phyloP scores from a whole-genome alignment of 345 rosid species.

The Rhodomyrtus tomentosa region DNA sequence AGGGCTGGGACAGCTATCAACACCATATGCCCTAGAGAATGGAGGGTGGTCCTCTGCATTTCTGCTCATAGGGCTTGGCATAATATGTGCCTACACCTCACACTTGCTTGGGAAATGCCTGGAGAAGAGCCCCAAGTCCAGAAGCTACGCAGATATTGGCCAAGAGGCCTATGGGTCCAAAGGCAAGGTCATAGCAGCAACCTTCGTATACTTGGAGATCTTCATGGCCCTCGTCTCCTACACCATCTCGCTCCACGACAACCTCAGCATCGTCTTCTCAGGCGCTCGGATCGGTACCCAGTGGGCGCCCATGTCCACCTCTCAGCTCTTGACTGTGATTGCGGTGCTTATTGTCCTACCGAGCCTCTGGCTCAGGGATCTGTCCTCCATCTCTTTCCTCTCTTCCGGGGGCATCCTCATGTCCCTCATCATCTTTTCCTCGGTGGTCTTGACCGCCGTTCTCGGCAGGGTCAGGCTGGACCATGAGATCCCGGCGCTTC shows the following conservation, averaged over 20 bases:
- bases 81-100: constrained; percentile 44
- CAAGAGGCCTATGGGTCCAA: constrained; percentile 41
- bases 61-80: constrained; percentile 41
- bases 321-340: constrained; percentile 35
- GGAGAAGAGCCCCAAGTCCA: constrained; percentile 40
- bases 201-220: constrained; percentile 48
- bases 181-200: constrained; percentile 37
- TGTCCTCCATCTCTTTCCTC: constrained; percentile 65
- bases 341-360: constrained; percentile 64
- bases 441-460: constrained; percentile 40
- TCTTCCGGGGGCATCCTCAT: constrained; percentile 62
- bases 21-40: constrained; percentile 56
- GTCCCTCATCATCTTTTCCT: constrained; percentile 51
- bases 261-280: constrained; percentile 33
- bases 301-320: constrained; percentile 19
- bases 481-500: constrained; percentile 32
- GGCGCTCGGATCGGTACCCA: constrained; percentile 11
- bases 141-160: constrained; percentile 59
- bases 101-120: constrained; percentile 64
- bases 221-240: constrained; percentile 78
- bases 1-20: constrained; percentile 79
- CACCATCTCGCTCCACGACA: constrained; percentile 82
- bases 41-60: constrained; percentile 66
- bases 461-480: constrained; percentile 34
- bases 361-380: constrained; percentile 59